Evolutionary conservation across 805 yeast species (phyloP).

Genomic region (Jamesozyma hellenica): DNA sequence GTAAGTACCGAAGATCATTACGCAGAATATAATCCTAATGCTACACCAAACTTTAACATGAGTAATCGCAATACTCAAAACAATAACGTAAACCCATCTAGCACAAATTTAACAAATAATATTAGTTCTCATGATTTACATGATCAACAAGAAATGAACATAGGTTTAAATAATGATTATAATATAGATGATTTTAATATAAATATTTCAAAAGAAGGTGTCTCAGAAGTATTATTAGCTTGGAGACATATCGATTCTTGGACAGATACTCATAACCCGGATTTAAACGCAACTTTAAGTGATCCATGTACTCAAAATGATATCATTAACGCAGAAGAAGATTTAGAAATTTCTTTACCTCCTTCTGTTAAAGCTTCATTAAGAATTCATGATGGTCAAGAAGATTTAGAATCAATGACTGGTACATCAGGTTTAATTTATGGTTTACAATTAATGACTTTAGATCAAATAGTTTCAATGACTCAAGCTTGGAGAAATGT

Average conservation of each 20-base stretch:
- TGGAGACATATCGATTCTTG: slow-evolving; percentile 87
- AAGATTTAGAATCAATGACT: slow-evolving; percentile 58
- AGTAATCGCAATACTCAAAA: slow-evolving; percentile 13
- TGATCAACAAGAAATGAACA: slow-evolving; percentile 12
- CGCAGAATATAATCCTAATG: slow-evolving; percentile 51
- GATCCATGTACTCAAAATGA: slow-evolving; percentile 76
- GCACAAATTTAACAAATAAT: slow-evolving; percentile 12
- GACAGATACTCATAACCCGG: slow-evolving; percentile 71
- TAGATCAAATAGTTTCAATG: slow-evolving; percentile 73
- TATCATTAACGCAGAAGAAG: slow-evolving; percentile 72
- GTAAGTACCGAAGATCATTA: slow-evolving; percentile 60
- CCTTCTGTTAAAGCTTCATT: slow-evolving; percentile 71
- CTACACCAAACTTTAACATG: slow-evolving; percentile 25
- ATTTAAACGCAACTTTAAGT: slow-evolving; percentile 65
- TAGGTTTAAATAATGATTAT: slow-evolving; percentile 11
- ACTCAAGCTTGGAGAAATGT: slow-evolving; percentile 80
- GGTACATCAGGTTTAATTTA: slow-evolving; percentile 65
- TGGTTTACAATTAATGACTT: slow-evolving; percentile 68
- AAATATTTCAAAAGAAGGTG: slow-evolving; percentile 41
- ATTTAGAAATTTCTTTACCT: slow-evolving; percentile 66
- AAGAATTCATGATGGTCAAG: slow-evolving; percentile 86
- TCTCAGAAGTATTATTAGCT: slow-evolving; percentile 63
- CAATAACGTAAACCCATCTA: slow-evolving; percentile 9
- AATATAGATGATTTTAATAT: slow-evolving; percentile 29
- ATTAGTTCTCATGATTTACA: slow-evolving; percentile 7